Evolutionary conservation across 2,329 filamentous ascomycete genomes (phyloP).

Genomic region (Trichoderma cornu-damae): DNA sequence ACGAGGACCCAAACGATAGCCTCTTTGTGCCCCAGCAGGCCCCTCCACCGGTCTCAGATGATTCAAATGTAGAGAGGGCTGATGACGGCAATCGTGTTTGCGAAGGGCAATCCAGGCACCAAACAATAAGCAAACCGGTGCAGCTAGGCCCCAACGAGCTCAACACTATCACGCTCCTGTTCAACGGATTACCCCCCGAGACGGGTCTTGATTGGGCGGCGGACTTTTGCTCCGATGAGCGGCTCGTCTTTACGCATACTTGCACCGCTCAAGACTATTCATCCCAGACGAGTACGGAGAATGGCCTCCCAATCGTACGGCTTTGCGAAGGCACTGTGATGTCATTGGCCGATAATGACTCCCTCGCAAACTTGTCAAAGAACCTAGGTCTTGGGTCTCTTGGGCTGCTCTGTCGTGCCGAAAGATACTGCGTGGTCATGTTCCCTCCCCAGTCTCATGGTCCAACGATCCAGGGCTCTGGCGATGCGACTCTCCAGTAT

Average conservation of each 20-base stretch:
- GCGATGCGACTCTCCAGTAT: slow-evolving; percentile 32
- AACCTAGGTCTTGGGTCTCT: slow-evolving; percentile 34
- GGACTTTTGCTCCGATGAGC: slow-evolving; percentile 25
- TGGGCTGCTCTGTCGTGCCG: slow-evolving; percentile 33
- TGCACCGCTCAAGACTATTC: slow-evolving; percentile 33
- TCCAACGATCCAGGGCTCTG: slow-evolving; percentile 27
- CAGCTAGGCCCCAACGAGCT: slow-evolving; percentile 17
- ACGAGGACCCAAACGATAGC: slow-evolving; percentile 23
- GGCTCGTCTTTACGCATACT: slow-evolving; percentile 33
- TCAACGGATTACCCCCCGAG: slow-evolving; percentile 21
- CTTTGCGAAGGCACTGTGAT: slow-evolving; percentile 25
- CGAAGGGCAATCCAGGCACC: neutral
- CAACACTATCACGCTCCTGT: slow-evolving; percentile 15
- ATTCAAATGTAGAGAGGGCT: neutral
- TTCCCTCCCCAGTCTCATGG: slow-evolving; percentile 35
- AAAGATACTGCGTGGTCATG: slow-evolving; percentile 36
- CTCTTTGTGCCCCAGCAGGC: slow-evolving; percentile 24
- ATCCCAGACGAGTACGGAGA: slow-evolving; percentile 14
- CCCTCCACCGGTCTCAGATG: neutral
- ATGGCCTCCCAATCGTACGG: slow-evolving; percentile 16
- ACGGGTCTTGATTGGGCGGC: slow-evolving; percentile 25
- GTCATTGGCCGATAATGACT: slow-evolving; percentile 11
- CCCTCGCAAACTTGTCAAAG: slow-evolving; percentile 30
- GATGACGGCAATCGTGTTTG: neutral
- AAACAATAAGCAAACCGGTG: slow-evolving; percentile 15